Evolutionary conservation across 768 basidiomycete species (phyloP), one percentile per base, ranked within the genome.

Genomic region (Mycena belliarum): DNA sequence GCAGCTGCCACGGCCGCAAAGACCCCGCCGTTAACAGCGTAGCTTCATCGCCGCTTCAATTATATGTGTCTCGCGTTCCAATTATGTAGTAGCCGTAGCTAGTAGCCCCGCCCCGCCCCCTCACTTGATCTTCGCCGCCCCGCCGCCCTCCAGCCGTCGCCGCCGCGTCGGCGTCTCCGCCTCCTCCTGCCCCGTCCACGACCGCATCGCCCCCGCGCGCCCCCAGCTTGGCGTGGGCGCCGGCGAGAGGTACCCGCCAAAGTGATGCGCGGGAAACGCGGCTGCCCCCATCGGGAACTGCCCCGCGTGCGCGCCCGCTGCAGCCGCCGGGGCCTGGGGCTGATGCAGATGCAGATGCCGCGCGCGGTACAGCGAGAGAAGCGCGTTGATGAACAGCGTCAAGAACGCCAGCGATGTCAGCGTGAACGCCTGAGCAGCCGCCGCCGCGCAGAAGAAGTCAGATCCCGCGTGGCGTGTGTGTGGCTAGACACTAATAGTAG

Each of bases 341-440:
- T 82, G 81, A 68, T 83, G 81, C 33, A 55, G 69, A 65, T 81
- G 79, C 33, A 82, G 81, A 68, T 83, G 81, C 65, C 83, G 82
- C 42, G 88, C 77, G 49, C 91, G 88, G 70, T 90, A 92, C 37
- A 92, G 78, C 33, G 87, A 87, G 52, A 92, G 77, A 51, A 92
- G 72, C n/a, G 88, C 75, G 72, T 93, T 93, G 72, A 92, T 82
- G 75, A 93, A 90, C 18, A 90, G 73, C 18, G 90, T 92, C 65
- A 91, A 66, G 70, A 91, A 91, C 29, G 86, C 79, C 55, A 91
- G 73, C 54, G 90, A 91, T 59, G 87, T 85, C 72, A 93, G 70
- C 25, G 86, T 84, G 74, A 92, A 92, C 24, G 79, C 77, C 90
- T 92, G n/a, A 44, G 45, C 52, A 37, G 16, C 42, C 42, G 50